These are phyloP conservation scores for Suillus placidus DNA, from an alignment of 768 basidiomycete genomes.

Conservation along the genomic window DNA sequence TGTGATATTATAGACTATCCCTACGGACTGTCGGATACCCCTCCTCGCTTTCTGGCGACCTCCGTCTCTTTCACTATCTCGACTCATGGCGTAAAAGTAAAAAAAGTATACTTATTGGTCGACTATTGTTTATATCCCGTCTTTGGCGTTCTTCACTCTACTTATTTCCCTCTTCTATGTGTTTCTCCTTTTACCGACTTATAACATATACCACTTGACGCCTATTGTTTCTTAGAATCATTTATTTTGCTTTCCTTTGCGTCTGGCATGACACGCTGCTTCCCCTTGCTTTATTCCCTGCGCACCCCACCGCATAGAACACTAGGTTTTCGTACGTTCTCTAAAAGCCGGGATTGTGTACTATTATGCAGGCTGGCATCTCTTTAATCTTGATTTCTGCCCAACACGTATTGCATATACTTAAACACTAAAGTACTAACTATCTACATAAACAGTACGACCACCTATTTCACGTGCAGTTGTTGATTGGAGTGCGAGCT, in stretches of 20 bases:
- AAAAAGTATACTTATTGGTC: constrained; percentile 40
- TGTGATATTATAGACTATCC: constrained; percentile 2
- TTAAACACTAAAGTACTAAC: constrained; percentile 12
- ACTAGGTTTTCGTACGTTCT: constrained; percentile 2
- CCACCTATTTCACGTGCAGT: background rate
- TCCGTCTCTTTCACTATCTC: constrained; percentile 4
- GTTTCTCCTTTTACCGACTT: constrained; percentile 21
- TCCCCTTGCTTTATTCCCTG: background rate
- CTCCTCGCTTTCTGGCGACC: background rate
- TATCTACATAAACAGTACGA: constrained; percentile 8
- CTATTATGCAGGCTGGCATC: constrained; percentile 14
- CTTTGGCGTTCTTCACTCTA: constrained; percentile 13
- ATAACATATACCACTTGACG: constrained; percentile 35
- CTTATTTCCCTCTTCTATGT: constrained; percentile 16
- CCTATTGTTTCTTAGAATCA: background rate
- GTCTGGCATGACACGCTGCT: constrained; percentile 5
- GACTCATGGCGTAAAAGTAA: constrained; percentile 31
- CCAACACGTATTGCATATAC: constrained; percentile 13
- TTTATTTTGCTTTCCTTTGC: constrained; percentile 4
- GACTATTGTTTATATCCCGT: constrained; percentile 24
- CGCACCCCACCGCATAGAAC: constrained; percentile 1
- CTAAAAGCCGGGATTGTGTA: constrained; percentile 15
- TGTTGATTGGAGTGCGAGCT: background rate
- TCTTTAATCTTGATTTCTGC: constrained; percentile 7
- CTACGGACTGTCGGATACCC: constrained; percentile 23